Evolutionary conservation across 371 early-diverging fungal genomes (phyloP), one percentile per base, ranked within the genome.

Genomic region (Mortierella sp.): DNA sequence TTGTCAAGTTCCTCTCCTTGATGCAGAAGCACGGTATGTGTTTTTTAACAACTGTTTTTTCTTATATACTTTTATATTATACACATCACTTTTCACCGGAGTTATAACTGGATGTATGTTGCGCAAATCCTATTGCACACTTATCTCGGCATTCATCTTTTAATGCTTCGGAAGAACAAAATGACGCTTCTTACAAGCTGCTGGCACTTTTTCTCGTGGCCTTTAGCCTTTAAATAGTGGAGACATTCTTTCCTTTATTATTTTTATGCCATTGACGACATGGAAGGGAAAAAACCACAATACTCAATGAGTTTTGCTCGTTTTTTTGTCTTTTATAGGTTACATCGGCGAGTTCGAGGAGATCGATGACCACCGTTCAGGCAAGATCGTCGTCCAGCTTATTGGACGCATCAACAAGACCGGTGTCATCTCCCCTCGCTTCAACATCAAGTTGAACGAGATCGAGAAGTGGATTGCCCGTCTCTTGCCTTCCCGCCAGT

Each of bases 381-480:
- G 98, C 82, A 99, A 99, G 94, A 97, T 98, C 60, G 96, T 99
- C 56, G 90, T 99, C 79, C 97, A 99, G 84, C 92, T 99, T 56
- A 97, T 93, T 78, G 99, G 99, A 72, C 95, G 99, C 73, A 85
- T 99, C 68, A 99, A 99, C 95, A 99, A 99, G 94, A 98, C 98
- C 84, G 99, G 99, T 86, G 99, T 98, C 78, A 99, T 99, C 86
- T 98, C 98, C 59, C 99, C 99, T 72, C 95, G 99, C 75, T 99
- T 98, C 94, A 95, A 96, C 89, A 92, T 99, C 86, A 92, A 94
- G 89, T 85, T 96, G 66, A 79, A 85, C 78, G 96, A 97, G 68
- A 86, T 99, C 67, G 99, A 99, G 88, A 95, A 94, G 86, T 99
- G 96, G 97, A 93, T 98, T 75, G 89, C 91, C 84, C 94, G 96